Conservation (phyloP, 352 stramenopile genomes). For the Thraustotheca clavata region DNA sequence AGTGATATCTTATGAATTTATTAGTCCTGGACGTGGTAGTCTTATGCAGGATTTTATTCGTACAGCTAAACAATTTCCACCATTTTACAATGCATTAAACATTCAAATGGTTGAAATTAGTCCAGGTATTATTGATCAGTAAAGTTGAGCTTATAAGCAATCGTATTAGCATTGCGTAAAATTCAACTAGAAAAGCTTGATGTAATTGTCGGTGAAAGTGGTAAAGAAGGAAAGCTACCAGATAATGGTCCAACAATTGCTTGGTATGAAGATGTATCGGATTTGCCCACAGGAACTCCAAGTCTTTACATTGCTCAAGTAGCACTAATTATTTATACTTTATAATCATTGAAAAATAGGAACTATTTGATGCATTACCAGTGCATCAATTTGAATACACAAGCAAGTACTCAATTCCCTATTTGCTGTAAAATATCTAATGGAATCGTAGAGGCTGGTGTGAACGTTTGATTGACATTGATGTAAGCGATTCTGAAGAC, state of each 20-base stretch:
- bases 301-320: slow-evolving; percentile 85
- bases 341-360: slow-evolving; percentile 29
- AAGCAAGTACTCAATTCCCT: slow-evolving; percentile 32
- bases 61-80: slow-evolving; percentile 76
- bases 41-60: slow-evolving; percentile 92
- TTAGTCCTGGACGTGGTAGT: slow-evolving; percentile 81
- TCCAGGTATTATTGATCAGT: slow-evolving; percentile 31
- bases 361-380: slow-evolving; percentile 92
- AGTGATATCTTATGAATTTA: neutral
- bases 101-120: slow-evolving; percentile 91
- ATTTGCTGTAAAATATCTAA: neutral
- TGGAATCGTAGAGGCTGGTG: slow-evolving; percentile 72
- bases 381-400: slow-evolving; percentile 95
- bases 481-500: slow-evolving; percentile 66
- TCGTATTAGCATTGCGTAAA: slow-evolving; percentile 57
- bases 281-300: slow-evolving; percentile 61
- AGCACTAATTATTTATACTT: neutral
- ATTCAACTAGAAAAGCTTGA: slow-evolving; percentile 84
- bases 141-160: neutral
- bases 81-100: slow-evolving; percentile 75
- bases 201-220: slow-evolving; percentile 32
- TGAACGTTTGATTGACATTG: slow-evolving; percentile 91
- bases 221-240: slow-evolving; percentile 29
- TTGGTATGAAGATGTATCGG: slow-evolving; percentile 84
- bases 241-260: slow-evolving; percentile 41